Evolutionary conservation across 2,329 filamentous ascomycete genomes (phyloP).

Genomic region (Chaetomium sp.): DNA sequence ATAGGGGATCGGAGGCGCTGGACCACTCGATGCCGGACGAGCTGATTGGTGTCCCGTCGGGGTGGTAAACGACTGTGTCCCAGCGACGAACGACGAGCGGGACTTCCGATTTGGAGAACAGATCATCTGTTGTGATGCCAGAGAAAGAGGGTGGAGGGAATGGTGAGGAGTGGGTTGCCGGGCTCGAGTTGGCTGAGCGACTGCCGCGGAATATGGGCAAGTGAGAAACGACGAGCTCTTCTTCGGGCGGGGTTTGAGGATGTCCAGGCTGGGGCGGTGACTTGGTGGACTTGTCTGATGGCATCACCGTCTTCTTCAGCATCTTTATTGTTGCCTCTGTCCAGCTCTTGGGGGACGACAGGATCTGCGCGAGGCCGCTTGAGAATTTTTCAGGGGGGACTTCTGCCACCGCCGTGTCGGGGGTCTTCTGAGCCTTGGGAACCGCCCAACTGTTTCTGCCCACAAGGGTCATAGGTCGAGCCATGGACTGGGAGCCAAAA

Average conservation of each 20-base stretch:
- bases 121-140: constrained; percentile 18
- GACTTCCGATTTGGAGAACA: constrained; percentile 12
- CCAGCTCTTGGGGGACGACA: constrained; percentile 40
- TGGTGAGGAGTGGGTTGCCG: constrained; percentile 34
- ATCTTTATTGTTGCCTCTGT: constrained; percentile 40
- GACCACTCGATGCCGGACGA: constrained; percentile 31
- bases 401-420: constrained; percentile 35
- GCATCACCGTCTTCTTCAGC: constrained; percentile 35
- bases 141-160: constrained; percentile 37
- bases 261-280: background rate
- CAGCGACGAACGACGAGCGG: constrained; percentile 34
- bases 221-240: constrained; percentile 23
- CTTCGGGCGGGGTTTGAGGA: constrained; percentile 13
- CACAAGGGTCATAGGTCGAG: constrained; percentile 38
- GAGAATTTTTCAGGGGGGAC: constrained; percentile 38
- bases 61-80: constrained; percentile 35
- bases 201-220: constrained; percentile 36
- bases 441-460: constrained; percentile 43
- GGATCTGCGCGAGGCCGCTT: constrained; percentile 33
- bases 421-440: constrained; percentile 33
- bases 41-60: constrained; percentile 31
- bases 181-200: constrained; percentile 41
- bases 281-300: constrained; percentile 3
- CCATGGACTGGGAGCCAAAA: constrained; percentile 30
- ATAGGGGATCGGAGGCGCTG: constrained; percentile 29